Evolutionary conservation across 139 green algal genomes (phyloP), one percentile per base, ranked within the genome.

Genomic region (Picochlorum sp.): DNA sequence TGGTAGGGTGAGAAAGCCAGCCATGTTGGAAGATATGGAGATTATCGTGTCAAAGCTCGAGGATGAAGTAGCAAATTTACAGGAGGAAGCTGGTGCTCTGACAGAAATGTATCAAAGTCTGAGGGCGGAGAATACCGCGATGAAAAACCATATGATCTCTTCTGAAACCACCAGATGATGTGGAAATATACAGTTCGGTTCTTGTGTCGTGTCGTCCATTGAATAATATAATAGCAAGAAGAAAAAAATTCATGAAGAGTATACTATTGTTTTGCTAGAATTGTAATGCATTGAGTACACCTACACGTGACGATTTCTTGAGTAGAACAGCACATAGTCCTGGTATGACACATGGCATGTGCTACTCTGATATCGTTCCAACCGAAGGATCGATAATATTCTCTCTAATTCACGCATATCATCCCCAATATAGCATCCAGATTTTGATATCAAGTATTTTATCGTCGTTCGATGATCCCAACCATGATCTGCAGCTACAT

Each of bases 401-500:
- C 15, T 59, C 10, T 28, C 23, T 3, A 59, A 32, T 30, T 30
- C 28, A 30, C 28, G 28, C 28, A 30, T 30, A 28, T 16, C 58
- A 28, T 32, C 44, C 20, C n/a, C 20, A 16, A 32, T 11, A 15
- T 6, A 13, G 61, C 63, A 86, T 8, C 85, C 84, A 60, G 78
- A 68, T 56, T 93, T 93, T 28, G 64, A 54, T 4, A 93, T 69
- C 6, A 92, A 73, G 8, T 80, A 63, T 38, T 88, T 79, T 6
- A 93, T 62, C 2, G 73, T 84, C 63, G 86, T 20, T 32, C 13
- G 14, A 20, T 66, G 52, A 24, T 66, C 34, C 76, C 76, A 86
- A 4, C 67, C 65, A 57, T 89, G 73, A 34, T 88, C 70, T 13
- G 28, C 21, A 14, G 79, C 72, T 38, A 92, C 80, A 54, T 95